A percentile compares a stretch with the other conserved stretches of the same genome.
Evolutionary conservation across 192 early-diverging fungal genomes (phyloP).

Genomic region (Podila epicladia): DNA sequence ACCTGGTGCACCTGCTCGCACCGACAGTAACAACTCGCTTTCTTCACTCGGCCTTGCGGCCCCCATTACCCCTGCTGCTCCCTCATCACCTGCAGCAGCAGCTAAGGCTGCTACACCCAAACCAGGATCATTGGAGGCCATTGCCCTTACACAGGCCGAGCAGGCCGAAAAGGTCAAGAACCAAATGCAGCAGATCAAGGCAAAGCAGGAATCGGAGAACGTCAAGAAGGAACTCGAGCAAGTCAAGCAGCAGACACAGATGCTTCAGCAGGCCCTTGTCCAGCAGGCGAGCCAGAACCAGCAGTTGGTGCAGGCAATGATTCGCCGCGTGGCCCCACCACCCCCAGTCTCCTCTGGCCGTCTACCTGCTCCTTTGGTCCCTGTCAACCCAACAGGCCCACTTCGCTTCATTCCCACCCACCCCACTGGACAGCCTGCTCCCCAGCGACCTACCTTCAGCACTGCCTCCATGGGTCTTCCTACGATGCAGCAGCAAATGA

Average conservation of each 20-base stretch:
- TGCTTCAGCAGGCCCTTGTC: conserved; percentile 39
- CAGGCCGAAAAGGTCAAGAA: conserved; percentile 41
- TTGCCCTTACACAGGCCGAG: conserved; percentile 29
- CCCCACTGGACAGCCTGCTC: conserved; percentile 40
- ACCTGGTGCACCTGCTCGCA: conserved; percentile 40
- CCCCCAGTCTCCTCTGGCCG: conserved; percentile 35
- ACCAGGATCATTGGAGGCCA: conserved; percentile 27
- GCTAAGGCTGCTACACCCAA: conserved; percentile 28
- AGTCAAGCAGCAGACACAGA: conserved; percentile 30
- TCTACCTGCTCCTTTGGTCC: conserved; percentile 31
- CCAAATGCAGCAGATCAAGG: conserved; percentile 41
- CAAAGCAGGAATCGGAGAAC: conserved; percentile 22
- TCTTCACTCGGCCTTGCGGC: conserved; percentile 21
- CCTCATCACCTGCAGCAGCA: conserved; percentile 12
- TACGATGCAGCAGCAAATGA: conserved; percentile 49
- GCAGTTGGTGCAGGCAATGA: conserved; percentile 29
- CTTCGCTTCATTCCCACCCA: conserved; percentile 46
- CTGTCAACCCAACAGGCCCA: conserved; percentile 50
- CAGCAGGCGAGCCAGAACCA: conserved; percentile 38
- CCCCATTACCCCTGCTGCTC: conserved; percentile 23
- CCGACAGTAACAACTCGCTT: conserved; percentile 43
- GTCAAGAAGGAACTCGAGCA: conserved; percentile 39
- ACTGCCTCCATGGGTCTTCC: conserved; percentile 43
- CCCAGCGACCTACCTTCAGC: conserved; percentile 25
- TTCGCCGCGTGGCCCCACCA: conserved; percentile 42